Conservation (phyloP, 345 rosid genomes). For the Balakata baccata region DNA sequence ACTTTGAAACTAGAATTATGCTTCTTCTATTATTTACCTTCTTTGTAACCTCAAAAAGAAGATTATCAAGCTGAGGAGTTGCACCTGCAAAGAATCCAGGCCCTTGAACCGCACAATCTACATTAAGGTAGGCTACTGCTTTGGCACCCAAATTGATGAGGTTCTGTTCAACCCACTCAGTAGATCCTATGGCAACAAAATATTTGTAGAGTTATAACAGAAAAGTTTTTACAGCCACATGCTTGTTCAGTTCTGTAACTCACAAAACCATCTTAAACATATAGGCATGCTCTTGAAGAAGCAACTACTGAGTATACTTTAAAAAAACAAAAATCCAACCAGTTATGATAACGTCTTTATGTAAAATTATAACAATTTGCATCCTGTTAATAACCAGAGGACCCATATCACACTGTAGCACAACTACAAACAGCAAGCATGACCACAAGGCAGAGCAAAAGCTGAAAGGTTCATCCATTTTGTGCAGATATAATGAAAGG, state of each 20-base stretch:
- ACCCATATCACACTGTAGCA: too few relatives aligned
- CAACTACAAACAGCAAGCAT: too few relatives aligned
- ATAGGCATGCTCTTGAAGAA: not conserved
- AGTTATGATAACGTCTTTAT: too few relatives aligned
- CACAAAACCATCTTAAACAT: not conserved
- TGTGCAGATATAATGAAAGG: too few relatives aligned
- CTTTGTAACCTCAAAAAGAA: constrained; percentile 66
- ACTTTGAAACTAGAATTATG: not conserved
- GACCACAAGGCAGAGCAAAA: too few relatives aligned
- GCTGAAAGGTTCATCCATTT: too few relatives aligned
- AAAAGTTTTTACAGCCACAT: not conserved
- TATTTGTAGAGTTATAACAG: not conserved
- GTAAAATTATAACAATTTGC: too few relatives aligned
- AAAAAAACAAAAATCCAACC: too few relatives aligned
- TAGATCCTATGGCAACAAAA: constrained; percentile 57
- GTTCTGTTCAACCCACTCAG: constrained; percentile 98
- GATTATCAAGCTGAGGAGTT: constrained; percentile 82
- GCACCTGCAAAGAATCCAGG: constrained; percentile 78
- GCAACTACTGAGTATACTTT: too few relatives aligned
- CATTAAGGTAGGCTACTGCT: constrained; percentile 88
- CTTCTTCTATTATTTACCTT: constrained; percentile 39
- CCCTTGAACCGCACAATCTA: constrained; percentile 99
- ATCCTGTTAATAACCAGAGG: too few relatives aligned
- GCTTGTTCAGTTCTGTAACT: constrained; percentile 3
- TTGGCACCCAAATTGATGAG: constrained; percentile 70